Evolutionary conservation across 176 grass and related monocot species (phyloP).

Genomic region (Oryza rufipogon): DNA sequence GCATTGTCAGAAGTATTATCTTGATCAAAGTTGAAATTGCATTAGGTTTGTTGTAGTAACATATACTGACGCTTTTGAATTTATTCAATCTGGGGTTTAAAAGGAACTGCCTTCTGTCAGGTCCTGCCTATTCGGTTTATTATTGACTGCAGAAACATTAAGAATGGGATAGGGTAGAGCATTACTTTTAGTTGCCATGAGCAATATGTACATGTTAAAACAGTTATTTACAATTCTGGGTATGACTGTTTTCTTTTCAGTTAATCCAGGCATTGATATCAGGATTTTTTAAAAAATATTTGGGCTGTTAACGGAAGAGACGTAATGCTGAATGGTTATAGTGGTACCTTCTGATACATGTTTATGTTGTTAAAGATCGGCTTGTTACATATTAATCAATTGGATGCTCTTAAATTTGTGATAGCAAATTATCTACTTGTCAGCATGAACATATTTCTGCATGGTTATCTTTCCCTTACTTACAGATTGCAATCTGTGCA

Average conservation of each 20-base stretch:
- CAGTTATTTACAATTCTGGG: no score
- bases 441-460: background rate
- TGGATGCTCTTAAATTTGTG: slow-evolving; percentile 2
- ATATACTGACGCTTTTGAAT: background rate
- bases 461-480: slow-evolving; percentile 10
- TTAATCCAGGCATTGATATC: no score
- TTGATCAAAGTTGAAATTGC: slow-evolving; percentile 21
- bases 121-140: no score
- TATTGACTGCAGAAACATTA: background rate
- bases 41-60: slow-evolving; percentile 17
- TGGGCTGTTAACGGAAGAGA: background rate
- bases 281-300: no score
- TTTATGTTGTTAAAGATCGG: background rate
- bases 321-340: background rate
- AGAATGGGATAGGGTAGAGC: background rate
- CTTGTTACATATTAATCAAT: background rate
- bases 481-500: slow-evolving; percentile 45
- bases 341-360: background rate
- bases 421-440: slow-evolving; percentile 17
- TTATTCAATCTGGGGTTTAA: background rate
- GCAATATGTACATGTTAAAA: background rate
- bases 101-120: background rate
- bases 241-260: no score
- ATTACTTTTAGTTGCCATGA: background rate
- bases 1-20: slow-evolving; percentile 19